A percentile compares a stretch with the other conserved stretches of the same genome.
Conservation (phyloP, 768 basidiomycete genomes). For the Boletus speciosus region DNA sequence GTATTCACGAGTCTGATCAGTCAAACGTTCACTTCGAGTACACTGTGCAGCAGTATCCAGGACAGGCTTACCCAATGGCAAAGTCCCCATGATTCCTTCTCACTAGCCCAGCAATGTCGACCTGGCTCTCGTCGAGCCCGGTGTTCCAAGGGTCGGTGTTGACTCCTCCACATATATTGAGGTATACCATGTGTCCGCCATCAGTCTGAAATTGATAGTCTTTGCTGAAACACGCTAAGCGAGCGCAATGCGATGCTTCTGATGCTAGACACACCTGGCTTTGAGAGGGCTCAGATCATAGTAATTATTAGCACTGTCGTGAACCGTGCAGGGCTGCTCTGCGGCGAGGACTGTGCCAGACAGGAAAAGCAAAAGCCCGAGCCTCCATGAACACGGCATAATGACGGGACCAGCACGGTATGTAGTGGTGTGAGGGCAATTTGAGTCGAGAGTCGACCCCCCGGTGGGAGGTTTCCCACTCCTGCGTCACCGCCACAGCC, state of each 20-base stretch:
- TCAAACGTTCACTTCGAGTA: background rate
- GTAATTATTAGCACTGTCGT: constrained; percentile 46
- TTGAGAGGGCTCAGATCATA: constrained; percentile 67
- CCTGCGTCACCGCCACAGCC: constrained; percentile 22
- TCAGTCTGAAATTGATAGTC: constrained; percentile 58
- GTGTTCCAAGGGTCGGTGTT: constrained; percentile 56
- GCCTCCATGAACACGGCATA: background rate
- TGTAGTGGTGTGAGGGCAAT: constrained; percentile 6
- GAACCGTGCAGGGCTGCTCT: constrained; percentile 62
- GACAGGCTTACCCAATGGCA: constrained; percentile 56
- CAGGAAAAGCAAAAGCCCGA: constrained; percentile 3
- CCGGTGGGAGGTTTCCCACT: constrained; percentile 16
- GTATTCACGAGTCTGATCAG: constrained; percentile 45
- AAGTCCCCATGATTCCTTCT: constrained; percentile 64
- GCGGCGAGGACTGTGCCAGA: constrained; percentile 21
- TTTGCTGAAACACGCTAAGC: constrained; percentile 41
- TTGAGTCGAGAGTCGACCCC: constrained; percentile 19
- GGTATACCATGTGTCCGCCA: constrained; percentile 43
- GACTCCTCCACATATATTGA: constrained; percentile 65
- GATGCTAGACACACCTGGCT: constrained; percentile 42
- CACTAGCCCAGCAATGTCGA: constrained; percentile 60
- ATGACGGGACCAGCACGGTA: background rate
- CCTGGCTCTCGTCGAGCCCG: constrained; percentile 43
- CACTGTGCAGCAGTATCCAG: background rate
- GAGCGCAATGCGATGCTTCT: background rate